phyloP scores from a whole-genome alignment of 2,329 filamentous ascomycete species.

The Colletotrichum australisinense region DNA sequence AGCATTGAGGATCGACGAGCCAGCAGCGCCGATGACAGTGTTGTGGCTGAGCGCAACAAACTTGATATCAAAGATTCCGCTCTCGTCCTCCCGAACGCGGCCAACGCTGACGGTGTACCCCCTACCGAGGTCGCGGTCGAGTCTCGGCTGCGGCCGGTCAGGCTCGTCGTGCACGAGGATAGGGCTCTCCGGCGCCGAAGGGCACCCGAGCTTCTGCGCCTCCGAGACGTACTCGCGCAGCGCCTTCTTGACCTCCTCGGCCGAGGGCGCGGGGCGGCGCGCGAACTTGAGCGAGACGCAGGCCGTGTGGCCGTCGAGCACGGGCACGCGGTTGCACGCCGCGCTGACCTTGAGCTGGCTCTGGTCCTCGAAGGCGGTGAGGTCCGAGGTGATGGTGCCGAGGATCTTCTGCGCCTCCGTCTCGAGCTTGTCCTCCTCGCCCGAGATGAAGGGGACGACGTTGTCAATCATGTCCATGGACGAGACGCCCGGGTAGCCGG shows the following conservation, averaged over 20 bases:
- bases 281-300: slow-evolving; percentile 90
- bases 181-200: slow-evolving; percentile 82
- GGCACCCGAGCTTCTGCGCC: slow-evolving; percentile 84
- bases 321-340: slow-evolving; percentile 93
- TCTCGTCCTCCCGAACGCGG: slow-evolving; percentile 85
- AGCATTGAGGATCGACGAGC: slow-evolving; percentile 93
- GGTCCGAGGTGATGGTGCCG: slow-evolving; percentile 76
- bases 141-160: slow-evolving; percentile 89
- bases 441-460: slow-evolving; percentile 91
- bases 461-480: slow-evolving; percentile 98
- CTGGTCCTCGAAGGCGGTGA: slow-evolving; percentile 83
- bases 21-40: slow-evolving; percentile 94
- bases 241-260: slow-evolving; percentile 81
- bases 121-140: slow-evolving; percentile 86
- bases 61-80: slow-evolving; percentile 92
- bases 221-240: slow-evolving; percentile 86
- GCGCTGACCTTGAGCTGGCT: slow-evolving; percentile 80
- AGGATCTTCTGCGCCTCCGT: slow-evolving; percentile 96
- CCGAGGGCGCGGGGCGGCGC: slow-evolving; percentile 77
- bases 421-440: slow-evolving; percentile 97
- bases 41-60: slow-evolving; percentile 93
- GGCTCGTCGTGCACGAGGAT: slow-evolving; percentile 92
- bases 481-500: slow-evolving; percentile 89
- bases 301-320: slow-evolving; percentile 95
- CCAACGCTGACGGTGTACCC: slow-evolving; percentile 95